phyloP scores from a whole-genome alignment of 495 filamentous ascomycete genomes.

The Neurospora sp. region DNA sequence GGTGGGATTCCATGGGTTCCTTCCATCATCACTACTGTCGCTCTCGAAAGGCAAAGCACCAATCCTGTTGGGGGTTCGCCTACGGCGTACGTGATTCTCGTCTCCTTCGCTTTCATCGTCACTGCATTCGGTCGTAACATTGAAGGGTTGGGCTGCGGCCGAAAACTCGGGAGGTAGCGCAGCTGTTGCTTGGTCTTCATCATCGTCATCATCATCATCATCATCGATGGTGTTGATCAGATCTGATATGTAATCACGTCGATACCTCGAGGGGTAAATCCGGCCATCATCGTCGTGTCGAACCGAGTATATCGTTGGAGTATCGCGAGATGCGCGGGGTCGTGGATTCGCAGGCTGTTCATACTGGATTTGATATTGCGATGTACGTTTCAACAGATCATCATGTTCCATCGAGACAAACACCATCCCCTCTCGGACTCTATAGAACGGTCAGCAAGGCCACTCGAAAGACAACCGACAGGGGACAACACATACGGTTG shows the following conservation, averaged over 20 bases:
- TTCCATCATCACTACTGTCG: slow-evolving; percentile 33
- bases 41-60: slow-evolving; percentile 42
- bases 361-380: slow-evolving; percentile 68
- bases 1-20: slow-evolving; percentile 3
- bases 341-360: slow-evolving; percentile 17
- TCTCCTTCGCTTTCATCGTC: slow-evolving; percentile 40
- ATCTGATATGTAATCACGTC: slow-evolving; percentile 23
- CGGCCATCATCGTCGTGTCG: slow-evolving; percentile 37
- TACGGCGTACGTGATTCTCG: slow-evolving; percentile 3
- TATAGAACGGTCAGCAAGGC: slow-evolving; percentile 28
- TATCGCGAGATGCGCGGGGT: slow-evolving; percentile 12
- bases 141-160: slow-evolving; percentile 28
- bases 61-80: slow-evolving; percentile 34
- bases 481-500: slow-evolving; percentile 57
- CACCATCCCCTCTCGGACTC: slow-evolving; percentile 87
- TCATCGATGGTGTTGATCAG: slow-evolving; percentile 13
- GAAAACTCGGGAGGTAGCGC: slow-evolving; percentile 45
- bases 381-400: slow-evolving; percentile 63
- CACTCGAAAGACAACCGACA: not conserved
- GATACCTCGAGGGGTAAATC: slow-evolving; percentile 27
- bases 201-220: slow-evolving; percentile 40
- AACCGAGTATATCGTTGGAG: slow-evolving; percentile 31
- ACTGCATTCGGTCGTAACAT: slow-evolving; percentile 43
- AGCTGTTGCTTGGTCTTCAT: slow-evolving; percentile 34
- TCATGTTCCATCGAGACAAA: slow-evolving; percentile 79